A percentile compares a stretch with the other conserved stretches of the same genome.
Evolutionary conservation across 805 yeast species (phyloP).

Genomic region (Sugiyamaella americana): DNA sequence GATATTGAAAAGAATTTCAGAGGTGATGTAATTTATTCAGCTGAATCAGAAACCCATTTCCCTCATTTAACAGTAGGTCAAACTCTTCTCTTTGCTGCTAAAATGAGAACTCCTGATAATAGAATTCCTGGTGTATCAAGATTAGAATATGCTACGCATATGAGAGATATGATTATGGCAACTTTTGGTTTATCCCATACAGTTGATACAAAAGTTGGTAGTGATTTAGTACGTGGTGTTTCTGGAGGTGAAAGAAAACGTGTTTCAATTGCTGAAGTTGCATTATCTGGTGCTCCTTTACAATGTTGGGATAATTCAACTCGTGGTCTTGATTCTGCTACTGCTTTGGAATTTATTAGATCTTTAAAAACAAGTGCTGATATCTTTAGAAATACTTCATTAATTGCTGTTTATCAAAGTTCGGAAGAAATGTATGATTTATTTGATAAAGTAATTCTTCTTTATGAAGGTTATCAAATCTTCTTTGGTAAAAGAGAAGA

Average conservation of each 20-base stretch:
- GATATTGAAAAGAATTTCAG: slow-evolving; percentile 45
- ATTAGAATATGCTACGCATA: slow-evolving; percentile 42
- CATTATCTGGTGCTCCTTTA: slow-evolving; percentile 40
- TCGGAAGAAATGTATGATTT: slow-evolving; percentile 50
- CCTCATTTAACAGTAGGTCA: slow-evolving; percentile 59
- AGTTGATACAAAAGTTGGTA: slow-evolving; percentile 38
- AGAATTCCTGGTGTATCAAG: slow-evolving; percentile 48
- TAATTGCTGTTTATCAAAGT: slow-evolving; percentile 58
- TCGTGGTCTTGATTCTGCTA: slow-evolving; percentile 66
- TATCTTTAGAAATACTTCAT: slow-evolving; percentile 45
- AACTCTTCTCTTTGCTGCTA: slow-evolving; percentile 51
- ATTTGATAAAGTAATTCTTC: slow-evolving; percentile 47
- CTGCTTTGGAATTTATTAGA: slow-evolving; percentile 57
- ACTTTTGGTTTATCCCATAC: slow-evolving; percentile 40
- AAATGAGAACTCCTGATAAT: slow-evolving; percentile 50
- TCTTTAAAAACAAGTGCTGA: slow-evolving; percentile 53
- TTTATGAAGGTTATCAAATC: slow-evolving; percentile 54
- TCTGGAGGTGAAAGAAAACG: slow-evolving; percentile 56
- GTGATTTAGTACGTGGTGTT: slow-evolving; percentile 50
- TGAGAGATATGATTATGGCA: slow-evolving; percentile 47
- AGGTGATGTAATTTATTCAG: slow-evolving; percentile 60
- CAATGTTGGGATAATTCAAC: slow-evolving; percentile 67
- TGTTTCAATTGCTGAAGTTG: slow-evolving; percentile 48
- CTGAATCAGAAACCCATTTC: slow-evolving; percentile 59
- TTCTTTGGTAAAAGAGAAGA: slow-evolving; percentile 42